These are phyloP conservation scores for Galeopsis tetrahit DNA, from an alignment of 257 asterid genomes.

Conservation along the genomic window DNA sequence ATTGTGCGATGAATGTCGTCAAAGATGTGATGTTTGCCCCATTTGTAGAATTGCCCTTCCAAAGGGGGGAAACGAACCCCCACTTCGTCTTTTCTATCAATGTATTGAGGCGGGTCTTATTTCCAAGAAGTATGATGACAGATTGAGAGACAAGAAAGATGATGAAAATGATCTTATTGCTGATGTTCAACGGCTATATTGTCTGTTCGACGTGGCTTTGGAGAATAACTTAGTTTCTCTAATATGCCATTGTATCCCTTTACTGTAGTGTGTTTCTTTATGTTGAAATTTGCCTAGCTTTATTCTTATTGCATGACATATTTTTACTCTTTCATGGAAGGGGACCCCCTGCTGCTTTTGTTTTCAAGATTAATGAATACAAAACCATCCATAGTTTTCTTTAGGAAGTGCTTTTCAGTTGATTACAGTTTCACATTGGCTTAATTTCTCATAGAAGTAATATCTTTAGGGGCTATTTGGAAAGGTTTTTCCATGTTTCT, in stretches of 20 bases:
- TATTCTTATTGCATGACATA: neutral
- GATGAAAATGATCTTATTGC: constrained; percentile 60
- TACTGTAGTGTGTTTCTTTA: constrained; percentile 19
- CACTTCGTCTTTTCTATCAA: constrained; percentile 85
- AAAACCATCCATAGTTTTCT: neutral
- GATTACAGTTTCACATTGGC: neutral
- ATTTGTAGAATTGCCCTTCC: constrained; percentile 74
- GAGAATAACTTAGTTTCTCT: constrained; percentile 86
- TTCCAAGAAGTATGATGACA: constrained; percentile 78
- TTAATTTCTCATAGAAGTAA: neutral
- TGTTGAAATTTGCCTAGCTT: constrained; percentile 17
- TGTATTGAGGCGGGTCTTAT: constrained; percentile 89
- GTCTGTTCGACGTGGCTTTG: constrained; percentile 84
- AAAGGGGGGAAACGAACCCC: constrained; percentile 60
- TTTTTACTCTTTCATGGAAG: constrained; percentile 2
- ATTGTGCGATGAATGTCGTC: constrained; percentile 92
- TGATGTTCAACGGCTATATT: constrained; percentile 80
- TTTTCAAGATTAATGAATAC: neutral
- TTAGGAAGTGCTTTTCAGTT: neutral
- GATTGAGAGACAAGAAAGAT: constrained; percentile 68
- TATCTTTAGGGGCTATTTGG: constrained; percentile 1
- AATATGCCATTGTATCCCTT: constrained; percentile 94
- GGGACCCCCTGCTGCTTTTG: neutral
- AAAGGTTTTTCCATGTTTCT: neutral
- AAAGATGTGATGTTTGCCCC: constrained; percentile 91